Percentiles rank a stretch among this genome's conserved stretches.
Conservation (phyloP, 305 asterid genomes). For the Fraxinus paxiana region DNA sequence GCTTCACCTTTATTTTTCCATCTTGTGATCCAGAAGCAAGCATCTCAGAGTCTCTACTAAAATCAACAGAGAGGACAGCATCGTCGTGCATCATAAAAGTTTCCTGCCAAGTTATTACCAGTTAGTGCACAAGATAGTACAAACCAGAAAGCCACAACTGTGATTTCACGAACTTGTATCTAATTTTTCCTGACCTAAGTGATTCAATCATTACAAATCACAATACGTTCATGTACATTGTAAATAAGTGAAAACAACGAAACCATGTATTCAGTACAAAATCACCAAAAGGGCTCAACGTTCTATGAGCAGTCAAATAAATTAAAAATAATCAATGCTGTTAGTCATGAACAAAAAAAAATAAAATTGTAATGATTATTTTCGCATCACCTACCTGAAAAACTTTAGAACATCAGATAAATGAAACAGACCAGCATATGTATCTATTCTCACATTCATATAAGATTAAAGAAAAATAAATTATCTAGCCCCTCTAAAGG, state of each 20-base stretch:
- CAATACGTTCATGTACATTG: not conserved
- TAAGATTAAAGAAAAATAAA: not conserved
- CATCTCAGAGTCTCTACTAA: conserved; percentile 97
- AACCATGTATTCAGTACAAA: not conserved
- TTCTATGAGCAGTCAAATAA: not conserved
- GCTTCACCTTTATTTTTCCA: conserved; percentile 88
- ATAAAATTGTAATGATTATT: not conserved
- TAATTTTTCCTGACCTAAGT: not conserved
- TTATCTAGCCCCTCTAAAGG: not conserved
- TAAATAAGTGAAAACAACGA: not conserved
- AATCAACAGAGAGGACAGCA: conserved; percentile 87
- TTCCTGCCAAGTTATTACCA: conserved; percentile 57
- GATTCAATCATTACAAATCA: not conserved
- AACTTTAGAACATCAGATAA: not conserved
- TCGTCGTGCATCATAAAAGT: conserved; percentile 98
- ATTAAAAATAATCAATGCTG: conserved; percentile 5
- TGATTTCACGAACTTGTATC: not conserved
- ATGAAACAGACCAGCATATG: not conserved
- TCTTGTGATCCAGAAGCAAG: conserved; percentile 97
- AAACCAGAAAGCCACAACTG: not conserved
- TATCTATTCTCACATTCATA: not conserved
- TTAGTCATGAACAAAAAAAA: not conserved
- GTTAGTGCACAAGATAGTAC: conserved; percentile 23
- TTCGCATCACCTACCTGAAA: not conserved
- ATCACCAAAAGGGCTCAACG: not conserved